Evolutionary conservation across 2,329 filamentous ascomycete species (phyloP), one percentile per base, ranked within the genome.

Genomic region (Diaporthe sp.): DNA sequence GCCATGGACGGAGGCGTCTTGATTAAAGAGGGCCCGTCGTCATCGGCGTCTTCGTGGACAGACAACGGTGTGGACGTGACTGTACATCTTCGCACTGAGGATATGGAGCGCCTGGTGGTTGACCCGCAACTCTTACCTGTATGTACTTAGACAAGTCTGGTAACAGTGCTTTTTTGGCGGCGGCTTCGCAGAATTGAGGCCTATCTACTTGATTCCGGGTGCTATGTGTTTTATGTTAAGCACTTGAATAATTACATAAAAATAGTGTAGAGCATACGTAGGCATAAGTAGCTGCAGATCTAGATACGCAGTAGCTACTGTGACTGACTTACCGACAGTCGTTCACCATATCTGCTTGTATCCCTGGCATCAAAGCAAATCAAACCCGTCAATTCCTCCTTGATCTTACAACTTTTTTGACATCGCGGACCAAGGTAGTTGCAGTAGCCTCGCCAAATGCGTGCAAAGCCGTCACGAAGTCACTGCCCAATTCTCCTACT

Each of bases 1-100:
- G 58, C 58, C 2, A 61, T 61, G 37, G 37, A 61, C 58, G 58
- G 58, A 42, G 37, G 37, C 22, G 37, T 61, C 22, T 42, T 61
- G 13, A 42, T 61, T 22, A 61, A 44, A 61, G 37, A 61, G 22
- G 58, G 37, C 58, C 37, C 37, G 12, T 61, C 34, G 34, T 60
- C 22, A 60, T 42, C 57, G 57, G 19, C 34, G 34, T 22, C 25
- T 13, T 61, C 22, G 22, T 61, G 37, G 58, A 61, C 34, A 17
- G 58, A 42, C 22, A 61, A 61, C 9, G 34, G 58, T 8, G 34
- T 42, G 34, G 34, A 61, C 3, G 22, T 61, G 25, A 61, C 58
- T 42, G 6, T 61, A 42, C 34, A 61, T 25, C 58, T 61, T 61
- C 34, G 22, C 34, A 42, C 34, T 25, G 34, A 61, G 34, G 34